These are phyloP conservation scores for Moricandia arvensis DNA, from an alignment of 345 rosid species.

Conservation along the genomic window DNA sequence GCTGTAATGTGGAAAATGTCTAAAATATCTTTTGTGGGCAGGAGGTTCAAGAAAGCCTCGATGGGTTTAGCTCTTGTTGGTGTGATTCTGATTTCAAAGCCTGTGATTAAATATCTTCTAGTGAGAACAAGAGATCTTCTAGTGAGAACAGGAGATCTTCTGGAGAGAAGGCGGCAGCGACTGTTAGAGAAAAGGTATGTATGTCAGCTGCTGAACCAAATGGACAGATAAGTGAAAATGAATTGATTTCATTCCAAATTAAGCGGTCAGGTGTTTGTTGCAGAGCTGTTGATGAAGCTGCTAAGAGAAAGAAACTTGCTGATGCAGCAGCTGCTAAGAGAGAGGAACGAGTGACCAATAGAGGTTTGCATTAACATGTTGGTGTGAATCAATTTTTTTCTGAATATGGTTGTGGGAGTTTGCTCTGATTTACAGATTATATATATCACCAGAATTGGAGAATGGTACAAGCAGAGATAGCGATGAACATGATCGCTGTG, in stretches of 20 bases:
- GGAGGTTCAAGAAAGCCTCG: constrained; percentile 74
- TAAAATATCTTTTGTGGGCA: constrained; percentile 21
- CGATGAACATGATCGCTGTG: background rate
- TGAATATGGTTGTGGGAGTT: background rate
- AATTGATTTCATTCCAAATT: constrained; percentile 1
- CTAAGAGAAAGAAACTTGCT: constrained; percentile 41
- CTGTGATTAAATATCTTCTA: constrained; percentile 48
- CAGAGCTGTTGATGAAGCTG: constrained; percentile 85
- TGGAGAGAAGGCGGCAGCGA: constrained; percentile 56
- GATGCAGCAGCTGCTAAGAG: constrained; percentile 26
- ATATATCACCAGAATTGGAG: background rate
- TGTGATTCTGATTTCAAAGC: constrained; percentile 60
- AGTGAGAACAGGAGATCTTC: constrained; percentile 50
- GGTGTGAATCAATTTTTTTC: background rate
- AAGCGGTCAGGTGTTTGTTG: constrained; percentile 25
- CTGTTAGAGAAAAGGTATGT: constrained; percentile 51
- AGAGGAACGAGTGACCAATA: constrained; percentile 47
- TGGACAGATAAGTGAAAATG: background rate
- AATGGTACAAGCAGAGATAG: constrained; percentile 11
- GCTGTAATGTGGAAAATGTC: background rate
- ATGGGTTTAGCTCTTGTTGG: constrained; percentile 68
- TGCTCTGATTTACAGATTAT: background rate
- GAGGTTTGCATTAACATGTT: constrained; percentile 29
- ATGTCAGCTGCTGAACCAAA: constrained; percentile 7
- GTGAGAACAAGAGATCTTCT: constrained; percentile 47